Evolutionary conservation across 176 grass and related monocot genomes (phyloP).

Genomic region (Triticum monococcum): DNA sequence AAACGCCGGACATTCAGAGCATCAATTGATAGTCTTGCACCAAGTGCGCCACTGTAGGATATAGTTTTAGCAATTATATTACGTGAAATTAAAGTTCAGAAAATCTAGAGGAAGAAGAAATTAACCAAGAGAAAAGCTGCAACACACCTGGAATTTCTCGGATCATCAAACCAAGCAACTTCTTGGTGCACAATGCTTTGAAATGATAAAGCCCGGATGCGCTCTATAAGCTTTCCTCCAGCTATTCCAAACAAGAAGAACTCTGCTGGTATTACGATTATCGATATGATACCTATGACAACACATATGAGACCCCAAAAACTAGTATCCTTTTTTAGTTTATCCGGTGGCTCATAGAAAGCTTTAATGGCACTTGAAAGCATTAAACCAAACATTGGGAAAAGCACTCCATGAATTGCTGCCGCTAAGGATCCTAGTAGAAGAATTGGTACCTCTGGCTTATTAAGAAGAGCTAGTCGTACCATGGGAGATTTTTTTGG

Average conservation of each 20-base stretch:
- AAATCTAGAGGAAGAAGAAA: neutral
- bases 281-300: constrained; percentile 41
- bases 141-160: constrained; percentile 65
- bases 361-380: constrained; percentile 49
- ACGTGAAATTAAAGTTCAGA: neutral
- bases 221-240: constrained; percentile 76
- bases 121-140: neutral
- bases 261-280: constrained; percentile 49
- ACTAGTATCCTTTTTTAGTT: constrained; percentile 57
- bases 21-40: constrained; percentile 69
- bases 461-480: constrained; percentile 61
- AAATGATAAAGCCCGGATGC: constrained; percentile 67
- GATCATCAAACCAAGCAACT: constrained; percentile 84
- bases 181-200: constrained; percentile 62
- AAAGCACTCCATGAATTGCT: constrained; percentile 50
- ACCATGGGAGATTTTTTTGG: constrained; percentile 38
- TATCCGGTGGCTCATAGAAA: constrained; percentile 52
- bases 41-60: constrained; percentile 58
- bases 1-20: constrained; percentile 68
- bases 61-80: neutral
- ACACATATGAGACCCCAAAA: constrained; percentile 80
- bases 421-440: constrained; percentile 63
- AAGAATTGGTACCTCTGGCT: constrained; percentile 66
- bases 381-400: constrained; percentile 52
- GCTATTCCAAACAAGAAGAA: constrained; percentile 73